phyloP scores from a whole-genome alignment of 1,284 basidiomycete genomes.

The Papiliotrema fonsecae region DNA sequence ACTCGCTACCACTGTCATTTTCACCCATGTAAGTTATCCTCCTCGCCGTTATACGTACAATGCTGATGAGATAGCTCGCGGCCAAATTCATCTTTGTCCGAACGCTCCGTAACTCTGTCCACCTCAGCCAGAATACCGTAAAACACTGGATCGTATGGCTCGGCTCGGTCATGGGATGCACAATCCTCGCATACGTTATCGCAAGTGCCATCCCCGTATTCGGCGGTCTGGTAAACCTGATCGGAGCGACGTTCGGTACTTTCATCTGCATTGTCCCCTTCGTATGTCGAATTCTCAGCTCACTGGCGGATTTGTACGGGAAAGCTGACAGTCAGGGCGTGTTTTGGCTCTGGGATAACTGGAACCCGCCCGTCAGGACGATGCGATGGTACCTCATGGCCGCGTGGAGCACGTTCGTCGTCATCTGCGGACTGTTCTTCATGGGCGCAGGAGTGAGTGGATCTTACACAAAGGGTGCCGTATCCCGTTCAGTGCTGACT shows the following conservation, averaged over 20 bases:
- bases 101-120: constrained; percentile 55
- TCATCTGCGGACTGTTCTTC: constrained; percentile 23
- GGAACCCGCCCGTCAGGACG: constrained; percentile 12
- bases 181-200: background rate
- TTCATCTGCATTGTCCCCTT: constrained; percentile 1
- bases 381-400: constrained; percentile 13
- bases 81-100: constrained; percentile 53
- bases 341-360: constrained; percentile 29
- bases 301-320: background rate
- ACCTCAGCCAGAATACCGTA: constrained; percentile 57
- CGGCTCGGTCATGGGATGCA: background rate
- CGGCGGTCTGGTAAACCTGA: constrained; percentile 17
- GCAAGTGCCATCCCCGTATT: constrained; percentile 16
- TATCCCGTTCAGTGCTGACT: no score
- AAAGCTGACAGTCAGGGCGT: constrained; percentile 9
- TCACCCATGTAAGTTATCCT: constrained; percentile 12
- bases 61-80: constrained; percentile 52
- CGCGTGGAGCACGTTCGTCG: constrained; percentile 20
- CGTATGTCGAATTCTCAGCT: background rate
- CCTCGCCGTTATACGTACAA: constrained; percentile 37
- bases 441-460: constrained; percentile 24
- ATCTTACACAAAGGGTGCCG: background rate
- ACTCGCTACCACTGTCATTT: no score
- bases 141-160: constrained; percentile 59
- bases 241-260: constrained; percentile 23